Evolutionary conservation across 2,329 filamentous ascomycete species (phyloP).

Genomic region (Fusarium zealandicum): DNA sequence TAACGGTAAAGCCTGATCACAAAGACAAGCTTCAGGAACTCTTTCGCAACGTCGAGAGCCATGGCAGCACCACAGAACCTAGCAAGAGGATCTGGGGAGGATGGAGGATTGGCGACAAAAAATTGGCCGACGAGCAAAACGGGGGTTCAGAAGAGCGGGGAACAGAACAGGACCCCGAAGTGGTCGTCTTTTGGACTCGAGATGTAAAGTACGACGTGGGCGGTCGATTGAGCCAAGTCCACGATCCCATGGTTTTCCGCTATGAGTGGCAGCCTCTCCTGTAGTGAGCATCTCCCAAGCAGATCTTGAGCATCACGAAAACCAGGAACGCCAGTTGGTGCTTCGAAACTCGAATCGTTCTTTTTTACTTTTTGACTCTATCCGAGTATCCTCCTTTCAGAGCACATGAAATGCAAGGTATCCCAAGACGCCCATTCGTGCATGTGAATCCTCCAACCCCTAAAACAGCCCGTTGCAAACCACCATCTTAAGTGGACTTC

Average conservation of each 20-base stretch:
- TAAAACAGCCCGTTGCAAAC: conserved; percentile 39
- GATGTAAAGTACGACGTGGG: conserved; percentile 46
- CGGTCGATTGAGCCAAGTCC: conserved; percentile 36
- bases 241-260: conserved; percentile 31
- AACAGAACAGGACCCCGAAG: conserved; percentile 25
- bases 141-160: conserved; percentile 37
- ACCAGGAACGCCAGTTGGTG: conserved; percentile 6
- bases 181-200: conserved; percentile 52
- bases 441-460: conserved; percentile 47
- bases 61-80: conserved; percentile 42
- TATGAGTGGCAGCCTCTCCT: conserved; percentile 39
- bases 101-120: conserved; percentile 43
- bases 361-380: conserved; percentile 47
- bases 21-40: conserved; percentile 45
- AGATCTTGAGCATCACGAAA: conserved; percentile 17
- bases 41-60: conserved; percentile 45
- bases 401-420: conserved; percentile 60
- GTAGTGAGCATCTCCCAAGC: conserved; percentile 24
- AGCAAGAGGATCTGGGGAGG: conserved; percentile 48
- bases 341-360: conserved; percentile 47
- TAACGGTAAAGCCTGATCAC: conserved; percentile 43
- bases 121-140: conserved; percentile 46
- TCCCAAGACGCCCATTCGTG: conserved; percentile 63
- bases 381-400: conserved; percentile 49
- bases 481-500: conserved; percentile 38